Conservation (phyloP, 352 stramenopile genomes). For the Pythium utonaiense region DNA sequence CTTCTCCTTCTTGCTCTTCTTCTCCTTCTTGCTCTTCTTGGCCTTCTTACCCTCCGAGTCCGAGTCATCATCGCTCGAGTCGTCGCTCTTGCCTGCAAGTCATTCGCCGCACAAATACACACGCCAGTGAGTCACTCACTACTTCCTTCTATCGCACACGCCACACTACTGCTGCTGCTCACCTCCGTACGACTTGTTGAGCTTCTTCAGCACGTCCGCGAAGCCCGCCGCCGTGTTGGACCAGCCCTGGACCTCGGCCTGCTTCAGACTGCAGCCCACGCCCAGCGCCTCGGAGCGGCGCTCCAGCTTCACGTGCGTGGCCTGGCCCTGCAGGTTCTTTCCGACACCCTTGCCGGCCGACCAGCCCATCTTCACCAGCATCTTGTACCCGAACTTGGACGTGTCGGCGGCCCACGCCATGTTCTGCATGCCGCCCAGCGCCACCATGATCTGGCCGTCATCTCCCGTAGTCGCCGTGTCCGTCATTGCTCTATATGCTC, state of each 20-base stretch:
- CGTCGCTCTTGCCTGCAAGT: constrained; percentile 34
- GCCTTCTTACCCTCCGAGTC: constrained; percentile 41
- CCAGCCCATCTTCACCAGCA: constrained; percentile 97
- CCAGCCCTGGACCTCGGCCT: constrained; percentile 87
- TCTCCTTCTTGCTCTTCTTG: constrained; percentile 49
- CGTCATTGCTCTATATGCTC: too few relatives aligned
- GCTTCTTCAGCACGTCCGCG: constrained; percentile 76
- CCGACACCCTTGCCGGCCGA: constrained; percentile 91
- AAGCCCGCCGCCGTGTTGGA: constrained; percentile 76
- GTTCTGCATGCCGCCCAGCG: constrained; percentile 84
- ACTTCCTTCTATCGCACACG: neutral
- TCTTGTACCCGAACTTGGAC: constrained; percentile 93
- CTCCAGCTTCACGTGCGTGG: constrained; percentile 84
- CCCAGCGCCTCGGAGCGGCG: constrained; percentile 88
- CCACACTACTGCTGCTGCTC: neutral
- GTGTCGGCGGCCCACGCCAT: constrained; percentile 86
- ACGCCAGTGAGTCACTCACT: neutral
- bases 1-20: constrained; percentile 64
- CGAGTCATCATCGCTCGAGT: constrained; percentile 30
- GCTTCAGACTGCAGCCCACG: constrained; percentile 88
- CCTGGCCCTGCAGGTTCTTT: constrained; percentile 89
- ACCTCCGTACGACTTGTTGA: constrained; percentile 80
- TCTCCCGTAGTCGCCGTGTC: constrained; percentile 13
- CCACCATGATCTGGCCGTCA: constrained; percentile 61
- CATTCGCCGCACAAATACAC: neutral